Base-by-base conservation (phyloP, 371 early-diverging fungal genomes). In the Rhizopus arrhizus region DNA sequence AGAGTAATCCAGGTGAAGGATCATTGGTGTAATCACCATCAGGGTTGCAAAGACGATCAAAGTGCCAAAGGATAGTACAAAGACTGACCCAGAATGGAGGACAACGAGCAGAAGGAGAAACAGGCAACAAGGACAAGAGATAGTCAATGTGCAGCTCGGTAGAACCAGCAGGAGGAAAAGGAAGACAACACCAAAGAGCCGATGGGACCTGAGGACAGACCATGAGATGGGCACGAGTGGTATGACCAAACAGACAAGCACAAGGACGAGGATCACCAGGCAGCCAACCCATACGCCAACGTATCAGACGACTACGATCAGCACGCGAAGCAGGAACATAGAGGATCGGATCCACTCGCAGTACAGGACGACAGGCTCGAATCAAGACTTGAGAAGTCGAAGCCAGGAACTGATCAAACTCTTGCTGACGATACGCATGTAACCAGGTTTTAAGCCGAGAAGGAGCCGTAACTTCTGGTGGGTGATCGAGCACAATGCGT, bases 271-370 rank as follows among this genome's bases (percentile, higher is more conserved):
- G 22, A 16, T 52, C 5, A 8, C 58, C 58, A 38, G 66, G 61
- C 2, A 58, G 31, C 58, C 66, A 66, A 29, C 56, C 56, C 50
- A 65, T 49, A 16, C 57, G 65, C 65, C 65, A 65, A 29, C 65
- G 58, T 0, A 38, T 13, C 0, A 64, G 62, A 0, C 50, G 55
- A 13, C 62, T 61, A 42, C 56, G 48, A 4, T 47, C 50, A 4
- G n/a, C 4, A 11, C 50, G 11, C 11, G 6, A 29, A 33, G 13
- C n/a, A 33, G 15, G 50, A 9, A 53, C 9, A 13, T 5, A 22
- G 1, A 22, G 22, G 22, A 22, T 22, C 2, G 22, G 22, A 22
- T 22, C 22, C 22, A 22, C 22, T 1, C 22, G 22, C 22, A 22
- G 22, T 22, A 22, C 22, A 22, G 22, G 22, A 32, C 6, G 36